These are phyloP conservation scores for Fraxinus albicans DNA, from an alignment of 305 asterid genomes.

Conservation along the genomic window DNA sequence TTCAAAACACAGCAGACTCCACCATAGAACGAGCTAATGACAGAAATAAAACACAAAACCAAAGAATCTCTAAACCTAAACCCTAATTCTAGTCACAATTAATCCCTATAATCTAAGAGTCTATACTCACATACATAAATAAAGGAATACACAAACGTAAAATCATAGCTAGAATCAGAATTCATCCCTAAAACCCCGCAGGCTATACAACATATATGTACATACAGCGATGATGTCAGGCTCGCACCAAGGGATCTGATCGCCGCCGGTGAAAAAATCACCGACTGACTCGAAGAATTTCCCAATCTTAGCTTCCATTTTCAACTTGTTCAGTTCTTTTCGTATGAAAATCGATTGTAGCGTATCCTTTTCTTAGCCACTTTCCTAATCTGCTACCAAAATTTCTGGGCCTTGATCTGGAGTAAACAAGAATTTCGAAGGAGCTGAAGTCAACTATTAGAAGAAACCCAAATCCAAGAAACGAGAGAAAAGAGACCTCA, in stretches of 20 bases:
- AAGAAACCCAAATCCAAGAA: background rate
- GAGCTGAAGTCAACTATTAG: background rate
- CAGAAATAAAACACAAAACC: conserved; percentile 4
- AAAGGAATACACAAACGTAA: background rate
- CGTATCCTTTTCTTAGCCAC: background rate
- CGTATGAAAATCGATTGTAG: background rate
- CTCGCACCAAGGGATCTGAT: conserved; percentile 84
- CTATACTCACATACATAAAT: background rate
- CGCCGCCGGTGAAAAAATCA: conserved; percentile 66
- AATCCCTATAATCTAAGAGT: background rate
- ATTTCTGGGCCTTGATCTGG: background rate
- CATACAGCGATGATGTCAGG: conserved; percentile 63
- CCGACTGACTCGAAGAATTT: conserved; percentile 64
- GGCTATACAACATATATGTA: background rate
- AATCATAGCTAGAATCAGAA: conserved; percentile 19
- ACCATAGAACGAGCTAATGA: conserved; percentile 12
- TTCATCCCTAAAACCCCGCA: background rate
- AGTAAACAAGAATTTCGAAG: background rate
- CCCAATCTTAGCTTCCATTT: conserved; percentile 66
- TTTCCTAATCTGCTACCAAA: background rate
- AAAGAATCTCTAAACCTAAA: background rate
- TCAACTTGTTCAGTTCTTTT: background rate
- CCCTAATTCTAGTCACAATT: background rate
- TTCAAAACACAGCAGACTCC: background rate
- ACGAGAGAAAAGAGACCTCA: background rate